phyloP scores from a whole-genome alignment of 148 eudicot genomes.

The Arctostaphylos glauca region DNA sequence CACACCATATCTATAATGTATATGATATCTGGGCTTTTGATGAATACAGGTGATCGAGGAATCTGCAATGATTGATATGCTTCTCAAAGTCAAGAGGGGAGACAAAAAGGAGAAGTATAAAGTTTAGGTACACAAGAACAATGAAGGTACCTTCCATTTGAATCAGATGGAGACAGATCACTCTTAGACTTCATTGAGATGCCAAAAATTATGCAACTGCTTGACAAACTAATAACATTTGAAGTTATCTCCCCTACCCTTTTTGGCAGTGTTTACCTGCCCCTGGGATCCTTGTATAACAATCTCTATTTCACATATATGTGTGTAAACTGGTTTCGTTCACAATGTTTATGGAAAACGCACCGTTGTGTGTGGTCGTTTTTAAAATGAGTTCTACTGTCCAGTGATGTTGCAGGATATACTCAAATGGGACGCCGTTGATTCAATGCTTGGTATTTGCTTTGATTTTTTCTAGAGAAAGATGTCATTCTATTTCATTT shows the following conservation, averaged over 20 bases:
- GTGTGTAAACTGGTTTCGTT: not conserved
- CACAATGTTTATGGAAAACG: not conserved
- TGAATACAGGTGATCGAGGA: constrained; percentile 51
- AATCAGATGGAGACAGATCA: constrained; percentile 52
- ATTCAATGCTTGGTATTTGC: too few relatives aligned
- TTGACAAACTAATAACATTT: not conserved
- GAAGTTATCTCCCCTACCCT: not conserved
- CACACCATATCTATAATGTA: not conserved
- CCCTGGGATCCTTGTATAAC: not conserved
- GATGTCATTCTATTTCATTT: too few relatives aligned
- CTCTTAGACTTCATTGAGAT: not conserved
- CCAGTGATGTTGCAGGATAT: too few relatives aligned
- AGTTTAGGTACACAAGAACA: constrained; percentile 81
- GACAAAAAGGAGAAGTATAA: constrained; percentile 72
- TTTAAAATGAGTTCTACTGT: too few relatives aligned
- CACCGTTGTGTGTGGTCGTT: too few relatives aligned
- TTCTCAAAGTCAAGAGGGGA: constrained; percentile 78
- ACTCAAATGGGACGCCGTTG: too few relatives aligned
- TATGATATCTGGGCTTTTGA: not conserved
- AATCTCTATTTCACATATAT: not conserved
- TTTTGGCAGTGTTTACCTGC: not conserved
- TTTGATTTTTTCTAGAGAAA: too few relatives aligned
- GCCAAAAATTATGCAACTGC: not conserved
- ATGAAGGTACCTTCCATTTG: constrained; percentile 62
- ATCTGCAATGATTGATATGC: constrained; percentile 60